phyloP scores from a whole-genome alignment of 345 rosid genomes.

The Pugionium dolabratum region DNA sequence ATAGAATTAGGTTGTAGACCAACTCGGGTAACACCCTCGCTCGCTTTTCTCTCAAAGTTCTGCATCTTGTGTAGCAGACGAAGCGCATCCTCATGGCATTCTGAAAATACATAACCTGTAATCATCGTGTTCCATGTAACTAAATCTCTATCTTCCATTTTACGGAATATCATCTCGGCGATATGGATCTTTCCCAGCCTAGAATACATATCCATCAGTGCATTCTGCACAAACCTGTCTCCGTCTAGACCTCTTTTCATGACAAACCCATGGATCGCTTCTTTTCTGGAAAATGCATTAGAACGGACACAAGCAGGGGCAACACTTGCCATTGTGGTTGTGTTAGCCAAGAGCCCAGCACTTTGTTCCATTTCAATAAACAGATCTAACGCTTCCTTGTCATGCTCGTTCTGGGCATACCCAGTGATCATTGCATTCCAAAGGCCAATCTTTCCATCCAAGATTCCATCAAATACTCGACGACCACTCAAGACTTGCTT shows the following conservation, averaged over 20 bases:
- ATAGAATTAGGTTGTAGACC: slow-evolving; percentile 64
- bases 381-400: slow-evolving; percentile 63
- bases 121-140: slow-evolving; percentile 93
- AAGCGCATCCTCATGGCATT: slow-evolving; percentile 61
- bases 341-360: slow-evolving; percentile 61
- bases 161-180: slow-evolving; percentile 57
- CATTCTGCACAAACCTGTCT: slow-evolving; percentile 76
- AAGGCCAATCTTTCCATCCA: slow-evolving; percentile 52
- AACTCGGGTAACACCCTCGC: slow-evolving; percentile 33
- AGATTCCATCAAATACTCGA: slow-evolving; percentile 55
- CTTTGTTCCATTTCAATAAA: slow-evolving; percentile 70
- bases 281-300: slow-evolving; percentile 56
- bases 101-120: slow-evolving; percentile 64
- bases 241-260: slow-evolving; percentile 64
- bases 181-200: slow-evolving; percentile 65
- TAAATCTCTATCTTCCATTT: slow-evolving; percentile 64
- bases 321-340: slow-evolving; percentile 79
- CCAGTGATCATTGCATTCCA: slow-evolving; percentile 98
- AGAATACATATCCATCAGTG: slow-evolving; percentile 82
- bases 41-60: slow-evolving; percentile 33
- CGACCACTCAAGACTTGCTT: slow-evolving; percentile 61
- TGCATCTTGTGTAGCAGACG: slow-evolving; percentile 68
- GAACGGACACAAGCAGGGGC: slow-evolving; percentile 74
- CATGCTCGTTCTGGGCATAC: slow-evolving; percentile 70
- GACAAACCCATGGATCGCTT: slow-evolving; percentile 72